Evolutionary conservation across 2,329 filamentous ascomycete species (phyloP), one percentile per base, ranked within the genome.

Genomic region (Escovopsis sp.): DNA sequence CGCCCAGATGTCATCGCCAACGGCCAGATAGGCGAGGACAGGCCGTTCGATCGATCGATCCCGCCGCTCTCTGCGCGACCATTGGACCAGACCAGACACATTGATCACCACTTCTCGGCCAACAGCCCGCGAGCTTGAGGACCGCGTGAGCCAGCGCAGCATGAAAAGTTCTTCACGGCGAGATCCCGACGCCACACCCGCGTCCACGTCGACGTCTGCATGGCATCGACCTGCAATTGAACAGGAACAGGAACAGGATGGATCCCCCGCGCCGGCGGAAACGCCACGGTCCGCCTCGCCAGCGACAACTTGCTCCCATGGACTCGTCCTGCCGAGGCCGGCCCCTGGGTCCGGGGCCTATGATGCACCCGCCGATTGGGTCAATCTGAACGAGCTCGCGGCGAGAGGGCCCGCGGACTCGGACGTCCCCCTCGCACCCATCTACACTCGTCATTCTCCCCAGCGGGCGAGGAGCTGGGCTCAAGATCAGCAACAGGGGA

Each of bases 301-400:
- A 20, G 20, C 4, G 20, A 20, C 20, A 3, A 20, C 20, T 20
- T 20, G 20, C 6, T 20, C 20, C 20, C 20, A 20, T 20, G 20
- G 20, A 20, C 20, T 20, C 20, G 20, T 20, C 6, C 20, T 12
- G 16, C 39, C 20, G 27, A 33, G 36, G 10, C 40, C 44, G 7
- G 32, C 16, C 16, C 13, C 37, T 27, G 7, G 39, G 15, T 25
- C 39, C n/a, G 38, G 38, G 10, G n/a, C 10, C 2, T 49, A 58
- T 41, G 42, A 52, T 14, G 41, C 50, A 13, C 53, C 55, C 2
- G 48, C 51, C 32, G 49, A 47, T 2, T 70, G 65, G 48, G 54
- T 48, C 27, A 66, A 70, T 46, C 54, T 71, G 14, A 58, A 65
- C 47, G 70, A 72, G 50, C 39, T 66, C 5, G 53, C 55, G 1